Evolutionary conservation across 106 monocot species (phyloP), one percentile per base, ranked within the genome.

Genomic region (Dendrobium catenatum): DNA sequence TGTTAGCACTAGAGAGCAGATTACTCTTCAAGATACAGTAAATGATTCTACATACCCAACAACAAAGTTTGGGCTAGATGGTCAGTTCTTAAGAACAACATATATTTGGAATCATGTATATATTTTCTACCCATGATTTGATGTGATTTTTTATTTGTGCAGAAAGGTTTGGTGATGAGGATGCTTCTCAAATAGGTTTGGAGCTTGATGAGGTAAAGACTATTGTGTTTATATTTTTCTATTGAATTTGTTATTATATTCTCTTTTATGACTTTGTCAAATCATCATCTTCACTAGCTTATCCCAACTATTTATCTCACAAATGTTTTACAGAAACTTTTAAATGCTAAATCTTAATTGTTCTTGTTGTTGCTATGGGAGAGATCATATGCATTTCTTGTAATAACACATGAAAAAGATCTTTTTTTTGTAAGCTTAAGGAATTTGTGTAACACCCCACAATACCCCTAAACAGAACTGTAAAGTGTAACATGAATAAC

Each of bases 151-250:
- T 82, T 79, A 13, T 81, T 81, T 75, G 5, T 82, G 31, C 91
- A 99, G 98, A 99, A 77, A 92, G 93, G 77, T 99, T 99, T 90
- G 98, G 95, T 68, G 98, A 99, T 93, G 98, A 91, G 77, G 91
- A 91, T 90, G 88, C 95, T 90, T 93, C 98, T 83, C 98, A 99
- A 49, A 93, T 99, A 82, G 88, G 88, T 16, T 83, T 99, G 66
- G 93, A 99, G 68, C 84, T 99, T 75, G 98, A 99, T 84, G 98
- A 99, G 95, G 98, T 98, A 87, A 78, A 77, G 29, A 6, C 55
- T 55, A 9, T 79, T 77, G 29, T 76, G 33, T 42, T 76, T 55
- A 18, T 20, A 3, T 42, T 79, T 59, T 59, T 18, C 29, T 26
- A 74, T 83, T 77, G n/a, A 70, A 70, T 70, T 70, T 70, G 4